These are phyloP conservation scores for Saxispiralis lemnorum DNA, from an alignment of 495 filamentous ascomycete genomes.

Conservation along the genomic window DNA sequence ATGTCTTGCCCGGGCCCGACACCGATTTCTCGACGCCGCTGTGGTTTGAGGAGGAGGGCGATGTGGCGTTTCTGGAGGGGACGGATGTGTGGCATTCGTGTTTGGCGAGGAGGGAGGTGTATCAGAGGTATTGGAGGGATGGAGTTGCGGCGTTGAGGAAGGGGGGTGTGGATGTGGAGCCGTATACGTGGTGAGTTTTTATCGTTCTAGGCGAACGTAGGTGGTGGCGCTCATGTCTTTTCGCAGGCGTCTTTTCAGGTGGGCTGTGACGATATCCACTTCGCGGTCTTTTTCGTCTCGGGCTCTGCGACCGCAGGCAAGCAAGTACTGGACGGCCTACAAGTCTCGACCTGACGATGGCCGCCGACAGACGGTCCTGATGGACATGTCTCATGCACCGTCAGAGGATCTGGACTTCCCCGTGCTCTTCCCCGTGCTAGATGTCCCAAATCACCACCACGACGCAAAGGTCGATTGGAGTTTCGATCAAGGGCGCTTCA, in stretches of 20 bases:
- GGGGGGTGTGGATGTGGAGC: constrained; percentile 20
- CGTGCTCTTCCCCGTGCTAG: constrained; percentile 43
- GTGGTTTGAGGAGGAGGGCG: constrained; percentile 35
- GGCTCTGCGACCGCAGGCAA: constrained; percentile 28
- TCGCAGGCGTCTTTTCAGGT: constrained; percentile 42
- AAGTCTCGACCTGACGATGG: constrained; percentile 1
- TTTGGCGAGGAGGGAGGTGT: constrained; percentile 26
- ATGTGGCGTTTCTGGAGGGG: constrained; percentile 39
- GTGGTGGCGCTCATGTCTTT: constrained; percentile 1
- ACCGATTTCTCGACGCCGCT: constrained; percentile 37
- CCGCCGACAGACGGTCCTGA: constrained; percentile 6
- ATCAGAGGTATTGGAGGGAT: constrained; percentile 34
- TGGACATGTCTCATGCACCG: constrained; percentile 11
- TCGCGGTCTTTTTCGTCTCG: constrained; percentile 37
- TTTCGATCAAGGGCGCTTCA: constrained; percentile 30
- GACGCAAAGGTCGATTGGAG: constrained; percentile 44
- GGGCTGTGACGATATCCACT: constrained; percentile 45
- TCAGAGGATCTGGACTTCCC: constrained; percentile 22
- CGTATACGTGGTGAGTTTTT: constrained; percentile 25
- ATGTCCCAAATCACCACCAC: constrained; percentile 42
- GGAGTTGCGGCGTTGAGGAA: constrained; percentile 25
- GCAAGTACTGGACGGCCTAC: constrained; percentile 14
- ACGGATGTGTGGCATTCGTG: constrained; percentile 39
- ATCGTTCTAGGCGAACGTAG: not conserved
- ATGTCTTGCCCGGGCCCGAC: constrained; percentile 35